These are phyloP conservation scores for Colletotrichum eleusines DNA, from an alignment of 2,329 filamentous ascomycete genomes.

Conservation along the genomic window DNA sequence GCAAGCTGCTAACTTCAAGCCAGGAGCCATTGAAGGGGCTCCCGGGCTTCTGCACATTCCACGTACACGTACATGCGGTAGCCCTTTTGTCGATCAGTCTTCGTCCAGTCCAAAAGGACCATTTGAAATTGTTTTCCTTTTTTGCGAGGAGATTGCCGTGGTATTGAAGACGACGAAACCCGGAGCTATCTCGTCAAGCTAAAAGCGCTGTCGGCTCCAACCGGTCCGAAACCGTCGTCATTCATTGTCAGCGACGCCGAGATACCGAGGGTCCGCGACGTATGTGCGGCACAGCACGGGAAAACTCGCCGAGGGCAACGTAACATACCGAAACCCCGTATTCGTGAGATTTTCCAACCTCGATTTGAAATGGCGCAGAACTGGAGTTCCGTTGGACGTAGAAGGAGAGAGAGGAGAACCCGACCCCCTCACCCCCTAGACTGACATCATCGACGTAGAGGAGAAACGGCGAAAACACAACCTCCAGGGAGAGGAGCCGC, in stretches of 20 bases:
- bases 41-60: no score
- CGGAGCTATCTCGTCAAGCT: neutral
- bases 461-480: neutral
- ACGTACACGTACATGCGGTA: neutral
- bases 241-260: neutral
- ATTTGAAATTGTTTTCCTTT: neutral
- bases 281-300: neutral
- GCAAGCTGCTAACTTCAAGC: neutral
- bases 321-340: conserved; percentile 3
- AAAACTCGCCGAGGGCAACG: neutral
- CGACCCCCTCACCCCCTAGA: neutral
- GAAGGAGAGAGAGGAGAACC: neutral
- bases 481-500: neutral
- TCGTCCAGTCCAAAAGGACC: neutral
- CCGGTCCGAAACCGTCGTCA: neutral
- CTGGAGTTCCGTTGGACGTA: neutral
- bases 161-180: no score
- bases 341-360: neutral
- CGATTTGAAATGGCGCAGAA: neutral
- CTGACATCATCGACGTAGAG: neutral
- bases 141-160: neutral
- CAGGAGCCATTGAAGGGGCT: neutral
- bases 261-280: neutral
- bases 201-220: neutral
- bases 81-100: neutral